Base-by-base conservation (phyloP, 2,329 filamentous ascomycete genomes). In the Aspergillus niger region DNA sequence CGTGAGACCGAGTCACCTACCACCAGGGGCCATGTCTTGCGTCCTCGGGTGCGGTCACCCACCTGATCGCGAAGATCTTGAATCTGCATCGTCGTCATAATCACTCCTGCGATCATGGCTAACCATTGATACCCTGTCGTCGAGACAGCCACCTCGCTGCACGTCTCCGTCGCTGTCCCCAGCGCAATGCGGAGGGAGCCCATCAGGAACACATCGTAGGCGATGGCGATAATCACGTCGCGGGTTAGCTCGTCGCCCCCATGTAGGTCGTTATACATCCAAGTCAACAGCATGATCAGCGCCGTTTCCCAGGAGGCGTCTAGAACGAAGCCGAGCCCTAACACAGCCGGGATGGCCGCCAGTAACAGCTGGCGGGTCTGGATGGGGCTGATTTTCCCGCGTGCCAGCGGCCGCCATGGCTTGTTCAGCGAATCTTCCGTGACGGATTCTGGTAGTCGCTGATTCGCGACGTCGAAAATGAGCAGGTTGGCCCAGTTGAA, bases 361-460 rank as follows among this genome's bases (percentile, higher is more conserved):
- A 77, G 61, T 13, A 77, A 60, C 5, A 74, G 59, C 8, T 50
- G 54, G 1, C 65, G 63, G 1, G 70, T 66, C 8, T 69, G 57
- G 1, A 32, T 26, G 1, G 56, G 36, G 8, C 63, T 71, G 11
- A 77, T 69, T 2, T 63, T 63, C 10, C 68, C 65, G 1, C 60
- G 59, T 1, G 74, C 74, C 3, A 78, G 57, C 2, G 73, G 70
- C 2, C 75, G 66, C 67, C 70, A 73, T 1, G 77, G 76, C 60
- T 81, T 81, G 69, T 81, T 81, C 55, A 76, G 56, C 0, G 38
- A 43, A 62, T 81, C 79, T 62, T 81, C 79, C 3, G 61, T 49
- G 10, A 76, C 64, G 3, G 78, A 69, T 6, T 69, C 69, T 1
- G 70, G 67, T 3, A 65, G 64, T 0, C 77, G 73, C 60, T 81